Conservation (phyloP, 768 basidiomycete genomes). For the Termitomyces sp. region DNA sequence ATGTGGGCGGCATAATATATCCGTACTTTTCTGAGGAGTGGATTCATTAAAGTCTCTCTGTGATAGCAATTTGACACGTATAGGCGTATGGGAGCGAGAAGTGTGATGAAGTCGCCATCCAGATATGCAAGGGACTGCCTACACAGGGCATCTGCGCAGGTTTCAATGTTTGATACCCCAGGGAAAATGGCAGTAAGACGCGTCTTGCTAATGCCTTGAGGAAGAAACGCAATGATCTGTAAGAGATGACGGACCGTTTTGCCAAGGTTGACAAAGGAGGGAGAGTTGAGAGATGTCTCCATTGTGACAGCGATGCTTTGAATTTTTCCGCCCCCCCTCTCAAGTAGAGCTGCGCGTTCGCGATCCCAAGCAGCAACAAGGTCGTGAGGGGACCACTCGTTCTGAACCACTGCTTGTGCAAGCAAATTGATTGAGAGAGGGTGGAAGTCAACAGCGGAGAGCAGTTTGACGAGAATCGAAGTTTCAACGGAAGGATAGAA, state of each 20-base stretch:
- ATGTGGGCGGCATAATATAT: not conserved
- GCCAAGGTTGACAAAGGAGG: slow-evolving; percentile 9
- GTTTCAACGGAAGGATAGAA: not conserved
- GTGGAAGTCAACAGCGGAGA: too few relatives aligned
- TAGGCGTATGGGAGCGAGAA: not conserved
- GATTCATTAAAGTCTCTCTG: too few relatives aligned
- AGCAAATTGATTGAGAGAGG: too few relatives aligned
- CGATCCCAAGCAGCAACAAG: slow-evolving; percentile 12
- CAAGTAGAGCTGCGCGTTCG: not conserved
- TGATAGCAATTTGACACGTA: too few relatives aligned
- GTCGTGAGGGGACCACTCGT: slow-evolving; percentile 1
- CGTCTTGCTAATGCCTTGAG: slow-evolving; percentile 5
- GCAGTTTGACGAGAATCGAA: too few relatives aligned
- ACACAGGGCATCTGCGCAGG: slow-evolving; percentile 2
- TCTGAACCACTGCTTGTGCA: too few relatives aligned
- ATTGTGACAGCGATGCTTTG: slow-evolving; percentile 13
- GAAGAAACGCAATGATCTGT: not conserved
- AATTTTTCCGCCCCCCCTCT: slow-evolving; percentile 7
- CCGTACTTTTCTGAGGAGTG: not conserved
- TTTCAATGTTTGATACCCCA: not conserved
- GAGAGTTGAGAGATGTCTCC: not conserved
- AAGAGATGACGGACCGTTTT: not conserved
- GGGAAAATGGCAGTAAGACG: slow-evolving; percentile 1
- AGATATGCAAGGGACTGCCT: slow-evolving; percentile 10
- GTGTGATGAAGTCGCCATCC: not conserved